These are phyloP conservation scores for Boletus rubroflammeus DNA, from an alignment of 768 basidiomycete species.

Conservation along the genomic window DNA sequence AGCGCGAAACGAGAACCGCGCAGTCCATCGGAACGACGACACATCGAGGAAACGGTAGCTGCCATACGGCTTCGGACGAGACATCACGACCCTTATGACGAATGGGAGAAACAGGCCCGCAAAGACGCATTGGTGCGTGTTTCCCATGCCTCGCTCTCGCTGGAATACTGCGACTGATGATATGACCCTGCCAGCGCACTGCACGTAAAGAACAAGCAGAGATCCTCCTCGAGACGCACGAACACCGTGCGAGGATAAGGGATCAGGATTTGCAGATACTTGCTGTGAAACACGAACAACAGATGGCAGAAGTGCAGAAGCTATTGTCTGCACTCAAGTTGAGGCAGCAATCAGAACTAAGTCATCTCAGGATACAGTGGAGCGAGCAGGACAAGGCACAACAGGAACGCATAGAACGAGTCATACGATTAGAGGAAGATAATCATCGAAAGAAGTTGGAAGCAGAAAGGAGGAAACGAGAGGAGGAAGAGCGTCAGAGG, in stretches of 20 bases:
- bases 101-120: conserved; percentile 47
- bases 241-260: conserved; percentile 5
- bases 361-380: conserved; percentile 43
- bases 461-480: conserved; percentile 49
- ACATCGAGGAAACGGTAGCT: conserved; percentile 44
- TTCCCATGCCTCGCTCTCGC: not conserved
- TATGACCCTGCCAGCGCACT: conserved; percentile 28
- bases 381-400: conserved; percentile 41
- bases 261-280: conserved; percentile 29
- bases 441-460: conserved; percentile 50
- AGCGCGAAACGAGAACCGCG: conserved; percentile 22
- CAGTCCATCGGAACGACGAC: conserved; percentile 31
- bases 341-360: conserved; percentile 45
- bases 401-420: conserved; percentile 58
- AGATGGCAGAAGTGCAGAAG: conserved; percentile 49
- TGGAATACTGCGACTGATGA: not conserved
- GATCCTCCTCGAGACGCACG: conserved; percentile 17
- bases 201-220: conserved; percentile 35
- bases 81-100: conserved; percentile 47
- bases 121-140: conserved; percentile 44
- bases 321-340: conserved; percentile 42
- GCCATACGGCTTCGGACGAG: conserved; percentile 43
- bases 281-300: conserved; percentile 42
- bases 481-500: conserved; percentile 45
- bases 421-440: conserved; percentile 62